Conservation (phyloP, 257 asterid species). For the Ophiorrhiza pumila region DNA sequence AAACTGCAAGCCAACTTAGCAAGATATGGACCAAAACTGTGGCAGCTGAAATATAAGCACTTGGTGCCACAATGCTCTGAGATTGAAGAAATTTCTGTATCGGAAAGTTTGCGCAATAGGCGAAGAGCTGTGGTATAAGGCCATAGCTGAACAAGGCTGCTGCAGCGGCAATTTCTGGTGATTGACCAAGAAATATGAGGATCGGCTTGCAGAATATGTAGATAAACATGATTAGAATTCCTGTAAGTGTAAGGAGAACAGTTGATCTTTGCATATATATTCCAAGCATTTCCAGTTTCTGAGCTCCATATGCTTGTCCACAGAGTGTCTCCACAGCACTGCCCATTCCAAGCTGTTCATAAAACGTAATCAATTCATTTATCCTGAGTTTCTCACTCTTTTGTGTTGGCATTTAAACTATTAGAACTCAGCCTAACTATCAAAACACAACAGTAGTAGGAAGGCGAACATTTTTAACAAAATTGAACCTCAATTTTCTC, state of each 20-base stretch:
- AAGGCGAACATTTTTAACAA: no score
- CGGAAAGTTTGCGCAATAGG: constrained; percentile 55
- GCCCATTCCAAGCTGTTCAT: constrained; percentile 65
- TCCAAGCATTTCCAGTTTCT: constrained; percentile 49
- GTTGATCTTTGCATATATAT: constrained; percentile 70
- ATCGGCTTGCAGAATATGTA: constrained; percentile 43
- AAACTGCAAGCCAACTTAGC: constrained; percentile 46
- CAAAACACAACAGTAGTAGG: no score
- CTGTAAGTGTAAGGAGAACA: constrained; percentile 41
- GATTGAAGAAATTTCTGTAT: constrained; percentile 60
- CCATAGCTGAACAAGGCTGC: constrained; percentile 52
- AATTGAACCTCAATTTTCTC: no score
- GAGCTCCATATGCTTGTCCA: constrained; percentile 67
- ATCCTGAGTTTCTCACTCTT: not conserved
- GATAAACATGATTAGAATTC: constrained; percentile 29
- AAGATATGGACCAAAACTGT: constrained; percentile 36
- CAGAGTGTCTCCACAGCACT: constrained; percentile 78
- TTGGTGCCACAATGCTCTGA: constrained; percentile 61
- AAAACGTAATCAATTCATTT: not conserved
- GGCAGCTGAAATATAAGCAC: constrained; percentile 52
- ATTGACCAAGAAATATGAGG: constrained; percentile 48
- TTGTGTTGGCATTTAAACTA: no score
- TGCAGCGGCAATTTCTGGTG: constrained; percentile 38
- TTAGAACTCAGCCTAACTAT: no score
- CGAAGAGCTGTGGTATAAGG: constrained; percentile 60